Evolutionary conservation across 2,329 filamentous ascomycete genomes (phyloP).

Genomic region (Hypoxylon sp.): DNA sequence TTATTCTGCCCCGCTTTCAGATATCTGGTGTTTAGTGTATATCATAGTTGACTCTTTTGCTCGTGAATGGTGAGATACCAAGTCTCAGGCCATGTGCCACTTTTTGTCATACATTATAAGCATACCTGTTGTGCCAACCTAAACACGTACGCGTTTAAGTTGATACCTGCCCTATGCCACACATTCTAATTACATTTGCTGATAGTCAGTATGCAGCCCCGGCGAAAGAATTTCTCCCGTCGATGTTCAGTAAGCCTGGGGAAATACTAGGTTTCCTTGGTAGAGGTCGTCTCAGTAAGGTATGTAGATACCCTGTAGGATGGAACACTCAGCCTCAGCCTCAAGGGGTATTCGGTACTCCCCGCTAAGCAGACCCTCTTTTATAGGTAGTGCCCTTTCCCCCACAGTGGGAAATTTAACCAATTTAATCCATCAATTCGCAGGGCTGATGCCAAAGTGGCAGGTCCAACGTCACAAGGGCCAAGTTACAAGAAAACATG

Average conservation of each 20-base stretch:
- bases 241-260: not conserved
- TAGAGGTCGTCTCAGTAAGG: slow-evolving; percentile 6
- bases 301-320: slow-evolving; percentile 13
- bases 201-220: not conserved
- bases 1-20: not conserved
- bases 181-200: not conserved
- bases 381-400: slow-evolving; percentile 28
- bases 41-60: not conserved
- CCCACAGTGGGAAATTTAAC: slow-evolving; percentile 39
- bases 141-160: not conserved
- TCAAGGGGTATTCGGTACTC: slow-evolving; percentile 36
- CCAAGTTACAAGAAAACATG: slow-evolving; percentile 23
- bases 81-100: not conserved
- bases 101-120: not conserved
- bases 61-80: not conserved
- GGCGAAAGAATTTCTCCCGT: not conserved
- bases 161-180: too few species aligned
- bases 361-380: slow-evolving; percentile 25
- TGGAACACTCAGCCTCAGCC: slow-evolving; percentile 39
- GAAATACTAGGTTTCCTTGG: not conserved
- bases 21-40: not conserved
- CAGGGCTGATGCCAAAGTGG: slow-evolving; percentile 37
- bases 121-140: not conserved
- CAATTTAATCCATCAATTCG: slow-evolving; percentile 43
- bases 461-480: slow-evolving; percentile 42